phyloP scores from a whole-genome alignment of 257 asterid species.

The Lycium barbarum region DNA sequence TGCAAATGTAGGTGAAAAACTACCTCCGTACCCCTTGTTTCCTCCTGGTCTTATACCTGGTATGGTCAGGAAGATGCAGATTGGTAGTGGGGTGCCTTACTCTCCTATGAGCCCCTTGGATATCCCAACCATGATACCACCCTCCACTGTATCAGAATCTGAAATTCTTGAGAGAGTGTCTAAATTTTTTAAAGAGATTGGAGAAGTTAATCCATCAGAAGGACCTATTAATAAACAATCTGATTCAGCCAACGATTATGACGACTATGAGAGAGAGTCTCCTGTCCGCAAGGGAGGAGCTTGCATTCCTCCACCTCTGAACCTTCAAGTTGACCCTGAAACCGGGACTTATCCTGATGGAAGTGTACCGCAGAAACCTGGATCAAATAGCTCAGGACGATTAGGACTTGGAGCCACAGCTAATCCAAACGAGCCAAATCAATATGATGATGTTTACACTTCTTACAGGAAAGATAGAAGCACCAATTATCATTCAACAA shows the following conservation, averaged over 20 bases:
- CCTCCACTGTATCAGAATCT: conserved; percentile 71
- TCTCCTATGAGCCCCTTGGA: conserved; percentile 97
- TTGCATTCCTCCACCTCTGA: conserved; percentile 88
- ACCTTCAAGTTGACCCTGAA: conserved; percentile 69
- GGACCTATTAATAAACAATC: conserved; percentile 81
- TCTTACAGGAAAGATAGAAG: conserved; percentile 95
- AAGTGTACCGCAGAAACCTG: conserved; percentile 69
- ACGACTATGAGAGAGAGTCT: conserved; percentile 70
- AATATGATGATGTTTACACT: conserved; percentile 90
- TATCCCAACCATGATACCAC: conserved; percentile 89
- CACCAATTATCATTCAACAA: conserved; percentile 76
- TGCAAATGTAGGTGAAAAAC: conserved; percentile 64
- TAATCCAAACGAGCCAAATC: conserved; percentile 79
- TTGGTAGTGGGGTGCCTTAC: conserved; percentile 99
- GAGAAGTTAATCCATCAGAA: conserved; percentile 91
- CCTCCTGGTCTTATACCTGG: conserved; percentile 99
- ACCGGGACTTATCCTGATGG: conserved; percentile 70
- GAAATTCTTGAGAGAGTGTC: conserved; percentile 93
- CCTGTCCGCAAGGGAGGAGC: conserved; percentile 88
- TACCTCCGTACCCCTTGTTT: conserved; percentile 84
- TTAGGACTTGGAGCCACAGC: conserved; percentile 87
- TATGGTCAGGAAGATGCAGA: conserved; percentile 98
- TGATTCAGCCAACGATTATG: conserved; percentile 61
- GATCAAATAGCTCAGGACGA: conserved; percentile 69
- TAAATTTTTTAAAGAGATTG: conserved; percentile 87